Evolutionary conservation across 306 rosid species (phyloP).

Genomic region (Sophora flavescens): DNA sequence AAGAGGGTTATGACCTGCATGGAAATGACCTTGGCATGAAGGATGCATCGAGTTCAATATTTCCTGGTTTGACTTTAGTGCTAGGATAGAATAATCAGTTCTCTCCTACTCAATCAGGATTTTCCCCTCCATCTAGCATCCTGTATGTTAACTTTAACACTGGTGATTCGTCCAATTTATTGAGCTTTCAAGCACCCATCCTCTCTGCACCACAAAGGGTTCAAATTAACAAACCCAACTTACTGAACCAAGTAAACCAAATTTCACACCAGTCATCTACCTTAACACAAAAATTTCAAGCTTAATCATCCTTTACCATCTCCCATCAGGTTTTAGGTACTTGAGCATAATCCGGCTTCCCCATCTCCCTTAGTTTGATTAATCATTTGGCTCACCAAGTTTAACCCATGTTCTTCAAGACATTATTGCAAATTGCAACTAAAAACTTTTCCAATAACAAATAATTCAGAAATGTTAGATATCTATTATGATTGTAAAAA

Average conservation of each 20-base stretch:
- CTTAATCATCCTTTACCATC: too few species aligned
- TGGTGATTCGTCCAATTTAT: conserved; percentile 86
- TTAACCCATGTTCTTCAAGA: too few species aligned
- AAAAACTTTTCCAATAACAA: too few species aligned
- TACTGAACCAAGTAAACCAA: conserved; percentile 72
- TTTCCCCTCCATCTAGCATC: conserved; percentile 68
- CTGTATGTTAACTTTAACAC: conserved; percentile 61
- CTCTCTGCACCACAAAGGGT: conserved; percentile 60
- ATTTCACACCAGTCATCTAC: too few species aligned
- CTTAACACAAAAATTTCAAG: too few species aligned
- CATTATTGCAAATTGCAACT: too few species aligned
- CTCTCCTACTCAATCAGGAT: conserved; percentile 75
- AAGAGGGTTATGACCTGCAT: conserved; percentile 94
- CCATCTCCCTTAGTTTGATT: too few species aligned
- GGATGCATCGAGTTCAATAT: conserved; percentile 74
- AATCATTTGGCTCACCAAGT: too few species aligned
- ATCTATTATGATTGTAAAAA: too few species aligned
- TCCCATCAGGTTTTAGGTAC: too few species aligned
- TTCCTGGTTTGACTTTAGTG: conserved; percentile 88
- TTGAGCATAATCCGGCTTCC: too few species aligned
- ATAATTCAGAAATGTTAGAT: too few species aligned
- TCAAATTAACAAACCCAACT: conserved; percentile 73
- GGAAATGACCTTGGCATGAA: conserved; percentile 93
- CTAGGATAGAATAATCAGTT: conserved; percentile 95
- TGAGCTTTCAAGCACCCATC: conserved; percentile 79